phyloP scores from a whole-genome alignment of 768 basidiomycete genomes.

The Rhodotorula diobovata region DNA sequence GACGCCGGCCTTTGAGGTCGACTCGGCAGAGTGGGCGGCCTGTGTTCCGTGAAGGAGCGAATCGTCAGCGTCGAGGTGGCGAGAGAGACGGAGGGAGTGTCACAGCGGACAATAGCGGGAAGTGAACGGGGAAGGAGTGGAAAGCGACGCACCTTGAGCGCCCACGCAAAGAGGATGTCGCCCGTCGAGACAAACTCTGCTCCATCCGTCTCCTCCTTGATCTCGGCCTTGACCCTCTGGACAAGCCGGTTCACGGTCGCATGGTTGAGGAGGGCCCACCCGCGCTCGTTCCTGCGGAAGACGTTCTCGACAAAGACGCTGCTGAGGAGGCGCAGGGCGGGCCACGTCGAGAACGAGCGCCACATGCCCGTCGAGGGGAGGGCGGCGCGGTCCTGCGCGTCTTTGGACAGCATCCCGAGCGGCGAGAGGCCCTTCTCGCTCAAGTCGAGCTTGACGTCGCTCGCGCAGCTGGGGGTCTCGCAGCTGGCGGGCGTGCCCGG shows the following conservation, averaged over 20 bases:
- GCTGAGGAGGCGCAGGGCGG: background rate
- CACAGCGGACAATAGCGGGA: too few species aligned
- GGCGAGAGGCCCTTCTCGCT: background rate
- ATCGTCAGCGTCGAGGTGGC: too few species aligned
- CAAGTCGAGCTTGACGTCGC: too few species aligned
- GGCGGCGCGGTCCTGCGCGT: too few species aligned
- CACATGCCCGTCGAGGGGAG: background rate
- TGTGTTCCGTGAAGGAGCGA: background rate
- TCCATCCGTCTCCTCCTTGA: background rate
- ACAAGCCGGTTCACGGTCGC: background rate
- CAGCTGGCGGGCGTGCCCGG: too few species aligned
- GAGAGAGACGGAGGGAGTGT: too few species aligned
- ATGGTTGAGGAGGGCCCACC: background rate
- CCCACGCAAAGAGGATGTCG: background rate
- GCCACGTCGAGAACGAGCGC: background rate
- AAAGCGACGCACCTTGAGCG: background rate
- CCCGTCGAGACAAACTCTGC: slow-evolving; percentile 6
- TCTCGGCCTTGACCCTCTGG: background rate
- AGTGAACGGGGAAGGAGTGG: too few species aligned
- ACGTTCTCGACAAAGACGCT: background rate
- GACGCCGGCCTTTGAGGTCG: background rate
- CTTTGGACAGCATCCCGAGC: too few species aligned
- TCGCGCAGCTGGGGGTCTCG: too few species aligned
- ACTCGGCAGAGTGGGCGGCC: background rate
- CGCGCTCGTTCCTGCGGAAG: background rate